phyloP scores from a whole-genome alignment of 805 yeast genomes.

The Starmerella lactis-condensi region DNA sequence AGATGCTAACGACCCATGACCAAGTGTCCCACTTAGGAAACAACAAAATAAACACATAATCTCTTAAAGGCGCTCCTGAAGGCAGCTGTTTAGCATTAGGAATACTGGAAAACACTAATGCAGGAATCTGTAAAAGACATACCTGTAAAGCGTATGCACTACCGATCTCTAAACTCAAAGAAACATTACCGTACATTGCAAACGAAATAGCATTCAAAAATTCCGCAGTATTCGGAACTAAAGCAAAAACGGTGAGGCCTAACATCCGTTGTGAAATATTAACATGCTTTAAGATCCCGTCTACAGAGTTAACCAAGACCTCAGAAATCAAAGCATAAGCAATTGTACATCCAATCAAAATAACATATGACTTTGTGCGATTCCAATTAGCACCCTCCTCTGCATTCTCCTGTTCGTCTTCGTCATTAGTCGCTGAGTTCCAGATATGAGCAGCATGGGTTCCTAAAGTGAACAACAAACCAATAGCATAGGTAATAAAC shows the following conservation, averaged over 20 bases:
- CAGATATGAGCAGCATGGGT: constrained; percentile 95
- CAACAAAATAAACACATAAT: constrained; percentile 45
- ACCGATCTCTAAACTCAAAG: constrained; percentile 93
- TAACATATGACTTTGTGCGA: constrained; percentile 59
- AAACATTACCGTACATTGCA: constrained; percentile 90
- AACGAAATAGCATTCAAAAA: constrained; percentile 91
- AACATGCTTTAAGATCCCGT: constrained; percentile 55
- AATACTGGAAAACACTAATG: constrained; percentile 62
- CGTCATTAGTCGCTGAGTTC: constrained; percentile 44
- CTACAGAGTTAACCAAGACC: constrained; percentile 80
- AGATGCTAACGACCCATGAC: constrained; percentile 68
- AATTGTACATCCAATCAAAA: constrained; percentile 65
- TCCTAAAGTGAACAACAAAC: constrained; percentile 78
- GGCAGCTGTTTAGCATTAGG: too few species aligned
- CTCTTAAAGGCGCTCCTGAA: constrained; percentile 18
- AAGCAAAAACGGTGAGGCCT: constrained; percentile 85
- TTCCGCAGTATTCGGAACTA: constrained; percentile 94
- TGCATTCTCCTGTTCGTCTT: constrained; percentile 38
- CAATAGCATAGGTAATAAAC: constrained; percentile 70
- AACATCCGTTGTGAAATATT: constrained; percentile 82
- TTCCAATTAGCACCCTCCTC: constrained; percentile 83
- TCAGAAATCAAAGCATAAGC: constrained; percentile 89
- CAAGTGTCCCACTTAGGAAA: constrained; percentile 93
- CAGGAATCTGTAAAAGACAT: constrained; percentile 80
- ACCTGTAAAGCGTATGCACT: constrained; percentile 95